These are phyloP conservation scores for Flammula alnicola DNA, from an alignment of 1,284 basidiomycete genomes.

Conservation along the genomic window DNA sequence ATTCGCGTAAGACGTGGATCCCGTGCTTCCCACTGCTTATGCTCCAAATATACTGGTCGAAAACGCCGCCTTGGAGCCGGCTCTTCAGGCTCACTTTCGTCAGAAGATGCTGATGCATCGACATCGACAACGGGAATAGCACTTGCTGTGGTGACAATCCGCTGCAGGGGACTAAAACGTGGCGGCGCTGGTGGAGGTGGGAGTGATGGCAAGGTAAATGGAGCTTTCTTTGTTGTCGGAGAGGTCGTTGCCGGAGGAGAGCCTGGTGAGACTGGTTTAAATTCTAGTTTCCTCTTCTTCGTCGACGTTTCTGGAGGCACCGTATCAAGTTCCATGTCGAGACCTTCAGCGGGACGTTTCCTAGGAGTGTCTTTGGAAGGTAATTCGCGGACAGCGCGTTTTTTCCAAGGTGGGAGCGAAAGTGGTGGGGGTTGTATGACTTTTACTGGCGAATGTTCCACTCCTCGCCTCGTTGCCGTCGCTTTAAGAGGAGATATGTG, in stretches of 20 bases:
- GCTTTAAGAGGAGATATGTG: conserved; percentile 7
- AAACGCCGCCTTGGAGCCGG: conserved; percentile 30
- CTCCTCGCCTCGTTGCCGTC: conserved; percentile 9
- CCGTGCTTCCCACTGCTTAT: conserved; percentile 35
- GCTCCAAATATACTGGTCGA: conserved; percentile 39
- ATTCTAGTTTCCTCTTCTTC: conserved; percentile 20
- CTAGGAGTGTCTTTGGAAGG: conserved; percentile 29
- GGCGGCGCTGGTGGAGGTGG: conserved; percentile 1
- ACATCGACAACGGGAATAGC: not conserved
- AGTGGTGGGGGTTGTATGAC: conserved; percentile 16
- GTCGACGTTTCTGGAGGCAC: conserved; percentile 14
- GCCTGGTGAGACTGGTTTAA: conserved; percentile 2
- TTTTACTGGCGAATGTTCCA: conserved; percentile 14
- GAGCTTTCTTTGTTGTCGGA: conserved; percentile 3
- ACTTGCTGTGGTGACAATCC: too few relatives aligned
- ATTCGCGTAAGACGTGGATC: conserved; percentile 34
- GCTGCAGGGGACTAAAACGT: not conserved
- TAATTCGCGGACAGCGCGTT: conserved; percentile 26
- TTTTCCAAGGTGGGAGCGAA: conserved; percentile 15
- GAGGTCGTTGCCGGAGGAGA: conserved; percentile 5
- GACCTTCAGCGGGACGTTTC: conserved; percentile 15
- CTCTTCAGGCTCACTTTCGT: conserved; percentile 22
- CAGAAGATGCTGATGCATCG: conserved; percentile 15
- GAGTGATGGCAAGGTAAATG: not conserved
- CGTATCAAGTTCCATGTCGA: conserved; percentile 10